Percentiles rank a stretch among this genome's conserved stretches.
Conservation (phyloP, 805 yeast species). For the Barnettozyma pratensis region DNA sequence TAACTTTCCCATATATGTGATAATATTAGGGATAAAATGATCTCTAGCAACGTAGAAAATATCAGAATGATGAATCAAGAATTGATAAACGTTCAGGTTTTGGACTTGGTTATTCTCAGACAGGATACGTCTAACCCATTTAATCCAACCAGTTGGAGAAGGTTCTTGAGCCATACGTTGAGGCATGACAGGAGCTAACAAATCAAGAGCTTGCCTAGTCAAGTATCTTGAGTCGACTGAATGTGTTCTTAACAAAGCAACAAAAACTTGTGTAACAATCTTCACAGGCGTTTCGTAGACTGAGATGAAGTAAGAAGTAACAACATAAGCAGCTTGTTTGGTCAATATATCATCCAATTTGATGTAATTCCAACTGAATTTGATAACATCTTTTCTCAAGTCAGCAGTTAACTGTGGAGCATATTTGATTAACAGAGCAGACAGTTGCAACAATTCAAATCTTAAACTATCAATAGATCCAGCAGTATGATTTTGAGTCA, state of each 20-base stretch:
- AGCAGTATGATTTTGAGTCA: constrained; percentile 46
- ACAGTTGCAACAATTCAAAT: constrained; percentile 73
- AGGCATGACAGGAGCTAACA: constrained; percentile 83
- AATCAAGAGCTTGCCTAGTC: constrained; percentile 82
- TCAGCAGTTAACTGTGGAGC: constrained; percentile 56
- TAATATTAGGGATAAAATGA: constrained; percentile 81
- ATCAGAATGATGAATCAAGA: constrained; percentile 80
- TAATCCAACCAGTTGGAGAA: constrained; percentile 63
- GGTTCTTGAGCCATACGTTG: constrained; percentile 54
- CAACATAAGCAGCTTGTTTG: constrained; percentile 89
- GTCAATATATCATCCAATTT: constrained; percentile 83
- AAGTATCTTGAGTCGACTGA: constrained; percentile 79
- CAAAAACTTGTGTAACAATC: constrained; percentile 87
- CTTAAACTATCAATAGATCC: constrained; percentile 72
- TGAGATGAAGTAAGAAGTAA: constrained; percentile 80
- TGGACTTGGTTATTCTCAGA: constrained; percentile 87
- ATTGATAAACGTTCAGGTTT: constrained; percentile 82
- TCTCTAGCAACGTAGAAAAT: constrained; percentile 83
- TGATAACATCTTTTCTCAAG: constrained; percentile 77
- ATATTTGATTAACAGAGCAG: constrained; percentile 69
- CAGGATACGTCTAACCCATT: constrained; percentile 89
- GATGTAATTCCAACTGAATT: constrained; percentile 91
- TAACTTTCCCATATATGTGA: constrained; percentile 88
- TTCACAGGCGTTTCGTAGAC: constrained; percentile 86
- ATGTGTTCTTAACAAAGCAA: constrained; percentile 78